phyloP scores from a whole-genome alignment of 1,139 yeast species.

The Geotrichum aggregatum region DNA sequence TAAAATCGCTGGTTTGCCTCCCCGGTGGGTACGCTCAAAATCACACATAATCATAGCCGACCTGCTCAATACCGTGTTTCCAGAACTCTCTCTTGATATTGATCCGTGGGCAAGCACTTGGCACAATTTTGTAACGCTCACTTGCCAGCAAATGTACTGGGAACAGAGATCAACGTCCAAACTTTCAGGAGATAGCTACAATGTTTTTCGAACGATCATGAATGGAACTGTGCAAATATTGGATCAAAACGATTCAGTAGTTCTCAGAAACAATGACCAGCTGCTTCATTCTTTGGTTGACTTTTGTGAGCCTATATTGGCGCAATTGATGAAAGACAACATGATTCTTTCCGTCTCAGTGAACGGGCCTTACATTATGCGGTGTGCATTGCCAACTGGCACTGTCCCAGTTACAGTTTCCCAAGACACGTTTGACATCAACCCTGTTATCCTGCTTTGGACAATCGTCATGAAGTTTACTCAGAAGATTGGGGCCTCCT shows the following conservation, averaged over 20 bases:
- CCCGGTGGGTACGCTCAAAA: constrained; percentile 3
- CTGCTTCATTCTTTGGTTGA: neutral
- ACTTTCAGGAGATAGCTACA: constrained; percentile 3
- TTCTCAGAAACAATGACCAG: neutral
- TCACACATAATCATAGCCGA: constrained; percentile 1
- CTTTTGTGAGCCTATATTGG: neutral
- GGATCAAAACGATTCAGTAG: neutral
- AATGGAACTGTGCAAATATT: constrained; percentile 8
- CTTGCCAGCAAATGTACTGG: neutral
- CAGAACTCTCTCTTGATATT: neutral
- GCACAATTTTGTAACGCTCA: constrained; percentile 1
- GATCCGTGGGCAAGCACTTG: constrained; percentile 1
- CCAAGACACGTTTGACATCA: constrained; percentile 1
- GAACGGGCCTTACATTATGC: constrained; percentile 4
- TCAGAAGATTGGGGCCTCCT: neutral
- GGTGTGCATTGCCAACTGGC: neutral
- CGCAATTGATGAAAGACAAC: neutral
- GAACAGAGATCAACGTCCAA: neutral
- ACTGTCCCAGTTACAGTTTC: neutral
- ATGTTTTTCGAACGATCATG: constrained; percentile 7
- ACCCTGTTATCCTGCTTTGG: constrained; percentile 5
- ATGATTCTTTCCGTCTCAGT: neutral
- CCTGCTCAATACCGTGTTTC: constrained; percentile 4
- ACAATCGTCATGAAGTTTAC: constrained; percentile 6
- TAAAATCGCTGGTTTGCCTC: constrained; percentile 1